These are phyloP conservation scores for Fusarium sp. DNA, from an alignment of 2,329 filamentous ascomycete species.

Conservation along the genomic window DNA sequence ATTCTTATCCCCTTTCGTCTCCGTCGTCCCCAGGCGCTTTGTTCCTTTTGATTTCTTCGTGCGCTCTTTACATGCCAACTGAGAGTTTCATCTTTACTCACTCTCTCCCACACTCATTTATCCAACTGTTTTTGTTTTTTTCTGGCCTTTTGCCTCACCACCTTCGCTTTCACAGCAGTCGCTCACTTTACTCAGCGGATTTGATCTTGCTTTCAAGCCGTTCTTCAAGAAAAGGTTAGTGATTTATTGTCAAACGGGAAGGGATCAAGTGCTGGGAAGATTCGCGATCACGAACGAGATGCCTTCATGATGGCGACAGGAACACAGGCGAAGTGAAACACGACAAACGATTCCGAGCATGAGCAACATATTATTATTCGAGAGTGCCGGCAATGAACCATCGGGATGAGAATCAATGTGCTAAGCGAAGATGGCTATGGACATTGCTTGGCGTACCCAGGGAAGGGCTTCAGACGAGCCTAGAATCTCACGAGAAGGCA, in stretches of 20 bases:
- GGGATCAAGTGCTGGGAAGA: background rate
- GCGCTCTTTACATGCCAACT: constrained; percentile 61
- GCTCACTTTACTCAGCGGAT: constrained; percentile 42
- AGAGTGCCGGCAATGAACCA: background rate
- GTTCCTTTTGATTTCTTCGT: constrained; percentile 46
- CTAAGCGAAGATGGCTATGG: background rate
- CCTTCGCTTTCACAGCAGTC: constrained; percentile 50
- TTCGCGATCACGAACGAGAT: background rate
- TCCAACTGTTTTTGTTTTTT: constrained; percentile 40
- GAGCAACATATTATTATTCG: background rate
- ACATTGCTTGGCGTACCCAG: background rate
- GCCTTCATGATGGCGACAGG: background rate
- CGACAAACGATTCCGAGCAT: background rate
- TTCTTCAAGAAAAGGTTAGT: constrained; percentile 46
- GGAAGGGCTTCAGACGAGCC: background rate
- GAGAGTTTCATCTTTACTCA: constrained; percentile 58
- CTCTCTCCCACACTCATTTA: constrained; percentile 70
- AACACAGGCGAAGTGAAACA: background rate
- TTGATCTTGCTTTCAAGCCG: constrained; percentile 11
- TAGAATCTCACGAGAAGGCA: background rate
- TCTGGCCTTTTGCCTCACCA: constrained; percentile 43
- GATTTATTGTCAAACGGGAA: background rate
- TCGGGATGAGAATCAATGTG: background rate
- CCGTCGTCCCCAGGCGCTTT: constrained; percentile 43
- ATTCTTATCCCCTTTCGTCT: constrained; percentile 48